Base-by-base conservation (phyloP, 1,284 basidiomycete species). In the Leccinum variabile region DNA sequence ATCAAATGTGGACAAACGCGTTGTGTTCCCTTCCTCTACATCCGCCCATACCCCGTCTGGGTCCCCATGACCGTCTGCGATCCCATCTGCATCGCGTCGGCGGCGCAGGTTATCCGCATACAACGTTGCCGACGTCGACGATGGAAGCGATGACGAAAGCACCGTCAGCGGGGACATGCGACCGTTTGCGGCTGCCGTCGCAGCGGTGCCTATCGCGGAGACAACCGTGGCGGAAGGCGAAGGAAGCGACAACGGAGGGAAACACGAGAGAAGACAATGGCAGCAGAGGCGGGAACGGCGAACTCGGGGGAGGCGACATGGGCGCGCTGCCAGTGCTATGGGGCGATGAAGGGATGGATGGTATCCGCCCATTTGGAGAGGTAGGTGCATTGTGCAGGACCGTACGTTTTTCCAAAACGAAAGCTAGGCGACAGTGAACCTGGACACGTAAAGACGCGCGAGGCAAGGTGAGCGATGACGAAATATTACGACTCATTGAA, bases 231-330 rank as follows among this genome's bases (percentile, higher is more conserved):
- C 35, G 10, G 18, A 32, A 22, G 63, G 46, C 18, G 18, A 32
- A 25, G 70, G 66, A 14, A 62, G 53, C 11, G 33, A 5, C 49
- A 32, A 30, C 5, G 2, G 8, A 37, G 25, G 49, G 30, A 11
- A 69, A 57, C 32, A 22, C 55, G 6, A 65, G 69, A n/a, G 61
- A 66, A 18, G 68, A 39, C 14, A 61, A 61, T 44, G 28, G 28
- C 28, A 30, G 72, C 22, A 74, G 44, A 13, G 69, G 73, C 6
- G 71, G 66, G 3, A 76, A 32, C 16, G 71, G 74, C 30, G 67
- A 70, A 28, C 62, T 66, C 44, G 72, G 67, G 0, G 74, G 72
- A 1, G 73, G 72, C 2, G 72, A 76, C 3, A 74, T 49, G 0
- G 71, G 71, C 11, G 54, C 50, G n/a, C 46, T 28, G 22, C 57